Evolutionary conservation across 2,329 filamentous ascomycete genomes (phyloP), one percentile per base, ranked within the genome.

Genomic region (Lachnellula arida): DNA sequence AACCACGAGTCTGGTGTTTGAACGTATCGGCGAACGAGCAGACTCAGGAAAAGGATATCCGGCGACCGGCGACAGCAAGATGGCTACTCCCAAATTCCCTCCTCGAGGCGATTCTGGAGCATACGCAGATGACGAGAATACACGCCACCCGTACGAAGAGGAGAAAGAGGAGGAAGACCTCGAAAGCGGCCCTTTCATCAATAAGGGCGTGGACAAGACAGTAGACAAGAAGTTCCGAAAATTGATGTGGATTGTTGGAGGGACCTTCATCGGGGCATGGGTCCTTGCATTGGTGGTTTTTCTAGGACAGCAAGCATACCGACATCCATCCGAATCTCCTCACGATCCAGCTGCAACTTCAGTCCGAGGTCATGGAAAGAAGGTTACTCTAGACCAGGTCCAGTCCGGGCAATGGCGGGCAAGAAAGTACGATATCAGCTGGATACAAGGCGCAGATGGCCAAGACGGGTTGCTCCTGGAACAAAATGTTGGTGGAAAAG

Each of bases 401-500:
- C 76, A 87, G 65, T 68, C 67, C 1, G 87, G 88, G 3, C 76
- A 79, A 65, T 95, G 88, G 85, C 75, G 72, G 22, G 71, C 87
- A n/a, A 73, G 72, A 39, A 79, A 74, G 46, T 85, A 90, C 60
- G 80, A 78, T 32, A 88, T 94, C 59, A 81, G 81, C 62, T 95
- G 90, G 90, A 87, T 94, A 49, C 79, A 81, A 32, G 88, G 89
- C 0, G 81, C 88, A 0, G 76, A 85, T 47, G 88, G 86, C 14
- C 85, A 91, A 68, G 94, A 99, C 69, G 94, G 94, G 1, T 72
- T 97, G 57, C 72, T 99, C 62, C 80, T 99, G 19, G 88, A 96
- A 72, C 79, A 82, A 66, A 84, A 79, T 50, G 81, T 78, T 0
- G 67, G 71, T 1, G 84, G 79, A 5, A 85, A 89, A 65, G 85